These are phyloP conservation scores for Rhodotorula babjevae DNA, from an alignment of 768 basidiomycete genomes.

Conservation along the genomic window DNA sequence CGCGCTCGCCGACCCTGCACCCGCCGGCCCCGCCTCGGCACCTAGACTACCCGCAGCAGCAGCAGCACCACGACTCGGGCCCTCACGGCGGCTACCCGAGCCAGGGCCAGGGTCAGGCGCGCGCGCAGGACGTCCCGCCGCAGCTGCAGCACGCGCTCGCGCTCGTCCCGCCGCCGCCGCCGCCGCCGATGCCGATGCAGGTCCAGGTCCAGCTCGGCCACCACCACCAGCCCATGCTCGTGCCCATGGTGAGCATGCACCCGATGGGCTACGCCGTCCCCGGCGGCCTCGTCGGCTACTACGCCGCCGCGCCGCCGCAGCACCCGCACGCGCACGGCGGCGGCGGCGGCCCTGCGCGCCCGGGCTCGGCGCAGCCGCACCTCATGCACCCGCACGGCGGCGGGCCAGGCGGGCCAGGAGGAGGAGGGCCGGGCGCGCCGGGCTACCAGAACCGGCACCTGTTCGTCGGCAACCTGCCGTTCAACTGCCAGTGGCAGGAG, in stretches of 20 bases:
- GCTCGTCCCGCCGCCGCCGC: background rate
- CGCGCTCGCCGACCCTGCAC: background rate
- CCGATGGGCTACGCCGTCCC: constrained; percentile 27
- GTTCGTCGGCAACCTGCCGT: constrained; percentile 88
- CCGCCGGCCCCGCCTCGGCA: background rate
- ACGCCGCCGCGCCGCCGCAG: background rate
- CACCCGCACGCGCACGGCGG: background rate
- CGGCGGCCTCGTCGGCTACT: constrained; percentile 13
- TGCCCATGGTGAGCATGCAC: constrained; percentile 10
- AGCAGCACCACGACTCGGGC: too few species aligned
- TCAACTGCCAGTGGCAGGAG: constrained; percentile 96
- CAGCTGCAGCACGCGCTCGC: constrained; percentile 11
- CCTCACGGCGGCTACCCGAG: too few species aligned
- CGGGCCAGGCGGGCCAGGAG: background rate
- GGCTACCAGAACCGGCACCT: constrained; percentile 48
- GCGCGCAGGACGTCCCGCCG: constrained; percentile 5
- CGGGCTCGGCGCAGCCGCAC: background rate
- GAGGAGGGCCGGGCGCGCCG: background rate
- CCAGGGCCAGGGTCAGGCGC: too few species aligned
- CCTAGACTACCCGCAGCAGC: background rate
- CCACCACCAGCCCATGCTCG: background rate
- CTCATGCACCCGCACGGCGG: background rate
- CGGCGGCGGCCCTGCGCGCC: too few species aligned
- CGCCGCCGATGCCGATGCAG: background rate
- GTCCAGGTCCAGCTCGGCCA: too few species aligned